These are phyloP conservation scores for Cladophialophora yegresii DNA, from an alignment of 2,329 filamentous ascomycete genomes.

Conservation along the genomic window DNA sequence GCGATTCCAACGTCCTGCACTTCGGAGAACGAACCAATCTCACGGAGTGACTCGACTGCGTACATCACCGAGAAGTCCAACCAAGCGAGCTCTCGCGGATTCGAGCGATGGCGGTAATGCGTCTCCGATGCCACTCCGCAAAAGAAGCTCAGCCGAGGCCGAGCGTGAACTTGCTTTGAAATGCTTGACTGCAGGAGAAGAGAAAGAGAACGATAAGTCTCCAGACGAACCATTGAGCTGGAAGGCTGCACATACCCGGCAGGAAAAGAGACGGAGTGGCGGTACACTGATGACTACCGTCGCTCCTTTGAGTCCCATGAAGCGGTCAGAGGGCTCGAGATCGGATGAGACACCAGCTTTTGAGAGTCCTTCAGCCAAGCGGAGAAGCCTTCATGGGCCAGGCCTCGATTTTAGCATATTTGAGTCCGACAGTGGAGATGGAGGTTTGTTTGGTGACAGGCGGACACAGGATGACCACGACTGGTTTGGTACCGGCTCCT, in stretches of 20 bases:
- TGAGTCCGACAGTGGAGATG: conserved; percentile 50
- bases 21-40: conserved; percentile 45
- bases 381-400: conserved; percentile 81
- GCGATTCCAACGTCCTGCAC: conserved; percentile 56
- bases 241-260: conserved; percentile 47
- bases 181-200: conserved; percentile 39
- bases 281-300: conserved; percentile 55
- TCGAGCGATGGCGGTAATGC: conserved; percentile 72
- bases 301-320: conserved; percentile 71
- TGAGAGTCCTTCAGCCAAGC: conserved; percentile 86
- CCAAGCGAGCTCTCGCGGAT: conserved; percentile 73
- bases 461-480: conserved; percentile 38
- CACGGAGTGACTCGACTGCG: conserved; percentile 57
- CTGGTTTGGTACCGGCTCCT: conserved; percentile 39
- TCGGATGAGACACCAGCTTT: conserved; percentile 82
- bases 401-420: conserved; percentile 73
- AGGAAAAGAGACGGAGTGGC: conserved; percentile 54
- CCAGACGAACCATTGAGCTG: conserved; percentile 29
- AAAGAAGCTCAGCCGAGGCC: conserved; percentile 46
- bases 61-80: conserved; percentile 76
- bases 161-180: conserved; percentile 52
- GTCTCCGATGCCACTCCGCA: conserved; percentile 48
- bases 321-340: conserved; percentile 78
- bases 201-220: conserved; percentile 35
- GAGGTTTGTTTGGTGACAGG: conserved; percentile 39